Conservation (phyloP, 2,329 filamentous ascomycete genomes). For the Trichophyton verrucosum region DNA sequence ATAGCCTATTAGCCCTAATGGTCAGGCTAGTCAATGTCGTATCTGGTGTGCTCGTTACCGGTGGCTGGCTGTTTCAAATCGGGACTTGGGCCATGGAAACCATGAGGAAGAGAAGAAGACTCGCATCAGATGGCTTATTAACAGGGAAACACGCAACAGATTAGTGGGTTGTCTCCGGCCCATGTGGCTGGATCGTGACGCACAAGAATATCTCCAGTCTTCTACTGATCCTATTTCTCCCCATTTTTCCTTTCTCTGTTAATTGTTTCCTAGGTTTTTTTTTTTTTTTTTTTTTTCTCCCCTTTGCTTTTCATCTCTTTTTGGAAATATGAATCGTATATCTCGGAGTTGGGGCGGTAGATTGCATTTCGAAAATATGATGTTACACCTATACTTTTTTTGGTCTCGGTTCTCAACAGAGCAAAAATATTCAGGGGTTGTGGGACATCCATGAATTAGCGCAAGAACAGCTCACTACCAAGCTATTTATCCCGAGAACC, state of each 20-base stretch:
- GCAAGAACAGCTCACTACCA: background rate
- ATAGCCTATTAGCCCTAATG: conserved; percentile 59
- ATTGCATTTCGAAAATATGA: background rate
- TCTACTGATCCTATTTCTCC: background rate
- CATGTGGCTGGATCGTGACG: background rate
- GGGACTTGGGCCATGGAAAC: conserved; percentile 57
- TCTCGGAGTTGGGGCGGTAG: background rate
- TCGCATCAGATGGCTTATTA: conserved; percentile 38
- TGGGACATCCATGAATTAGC: background rate
- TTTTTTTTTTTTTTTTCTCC: background rate
- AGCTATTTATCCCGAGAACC: conserved; percentile 1
- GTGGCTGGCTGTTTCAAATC: conserved; percentile 84
- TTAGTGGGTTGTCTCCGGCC: conserved; percentile 16
- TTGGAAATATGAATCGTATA: background rate
- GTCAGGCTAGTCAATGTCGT: conserved; percentile 84
- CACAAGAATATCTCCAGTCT: background rate
- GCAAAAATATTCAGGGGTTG: background rate
- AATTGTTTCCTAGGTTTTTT: background rate
- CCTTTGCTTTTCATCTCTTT: background rate
- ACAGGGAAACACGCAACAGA: conserved; percentile 28
- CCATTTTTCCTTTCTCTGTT: background rate
- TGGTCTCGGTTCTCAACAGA: background rate
- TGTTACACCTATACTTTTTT: background rate
- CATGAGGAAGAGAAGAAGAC: conserved; percentile 30
- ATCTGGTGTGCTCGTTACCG: conserved; percentile 79